Evolutionary conservation across 2,329 filamentous ascomycete genomes (phyloP).

Genomic region (Aulographum hederae): DNA sequence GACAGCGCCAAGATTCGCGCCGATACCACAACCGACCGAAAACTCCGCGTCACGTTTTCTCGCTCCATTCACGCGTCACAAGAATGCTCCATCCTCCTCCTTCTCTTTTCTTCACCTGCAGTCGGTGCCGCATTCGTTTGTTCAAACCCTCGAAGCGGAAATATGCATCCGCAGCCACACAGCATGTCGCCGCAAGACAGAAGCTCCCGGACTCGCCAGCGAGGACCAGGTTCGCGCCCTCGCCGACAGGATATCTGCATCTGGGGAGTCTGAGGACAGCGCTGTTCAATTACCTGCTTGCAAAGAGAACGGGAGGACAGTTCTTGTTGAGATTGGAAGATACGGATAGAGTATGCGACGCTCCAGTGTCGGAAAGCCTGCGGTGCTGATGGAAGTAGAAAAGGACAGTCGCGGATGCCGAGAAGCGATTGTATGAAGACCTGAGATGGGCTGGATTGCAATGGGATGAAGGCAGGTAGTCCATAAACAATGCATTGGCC

Average conservation of each 20-base stretch:
- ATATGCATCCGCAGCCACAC: no score
- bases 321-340: conserved; percentile 89
- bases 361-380: background rate
- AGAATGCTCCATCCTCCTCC: no score
- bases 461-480: conserved; percentile 98
- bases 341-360: no score
- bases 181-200: no score
- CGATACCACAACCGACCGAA: no score
- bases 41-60: no score
- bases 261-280: conserved; percentile 83
- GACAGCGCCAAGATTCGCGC: no score
- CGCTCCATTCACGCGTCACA: no score
- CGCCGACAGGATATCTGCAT: conserved; percentile 85
- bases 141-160: no score
- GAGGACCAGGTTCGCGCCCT: conserved; percentile 82
- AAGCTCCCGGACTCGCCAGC: no score
- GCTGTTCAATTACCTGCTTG: conserved; percentile 88
- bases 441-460: conserved; percentile 73
- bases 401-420: conserved; percentile 64
- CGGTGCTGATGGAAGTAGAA: conserved; percentile 40
- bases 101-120: no score
- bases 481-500: conserved; percentile 2
- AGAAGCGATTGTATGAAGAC: conserved; percentile 59
- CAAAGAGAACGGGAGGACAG: conserved; percentile 69
- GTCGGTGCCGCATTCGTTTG: no score